A percentile compares a stretch with the other conserved stretches of the same genome.
Evolutionary conservation across 2,329 filamentous ascomycete species (phyloP).

Genomic region (Ramichloridium luteum): DNA sequence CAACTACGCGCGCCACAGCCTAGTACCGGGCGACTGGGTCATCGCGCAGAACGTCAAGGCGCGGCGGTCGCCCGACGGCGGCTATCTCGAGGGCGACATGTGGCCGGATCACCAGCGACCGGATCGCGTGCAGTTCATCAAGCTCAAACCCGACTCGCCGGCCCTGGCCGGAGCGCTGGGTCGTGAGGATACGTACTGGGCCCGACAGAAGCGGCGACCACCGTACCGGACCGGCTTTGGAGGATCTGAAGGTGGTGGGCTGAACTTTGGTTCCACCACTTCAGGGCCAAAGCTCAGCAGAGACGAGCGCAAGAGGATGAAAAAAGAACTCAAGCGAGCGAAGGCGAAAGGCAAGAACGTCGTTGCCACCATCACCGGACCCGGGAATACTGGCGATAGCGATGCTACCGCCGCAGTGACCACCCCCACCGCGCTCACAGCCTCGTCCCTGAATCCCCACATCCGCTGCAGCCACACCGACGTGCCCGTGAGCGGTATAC

Average conservation of each 20-base stretch:
- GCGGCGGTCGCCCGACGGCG: constrained; percentile 40
- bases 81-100: constrained; percentile 59
- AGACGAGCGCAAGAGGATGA: constrained; percentile 28
- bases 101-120: constrained; percentile 46
- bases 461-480: constrained; percentile 33
- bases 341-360: neutral
- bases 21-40: constrained; percentile 52
- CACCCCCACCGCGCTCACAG: constrained; percentile 1
- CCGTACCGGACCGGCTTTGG: too few relatives aligned
- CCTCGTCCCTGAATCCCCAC: constrained; percentile 16
- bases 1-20: constrained; percentile 39
- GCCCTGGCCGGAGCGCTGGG: constrained; percentile 46
- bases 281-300: constrained; percentile 4
- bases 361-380: too few relatives aligned
- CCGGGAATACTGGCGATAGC: too few relatives aligned
- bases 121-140: constrained; percentile 46
- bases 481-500: constrained; percentile 28
- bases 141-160: constrained; percentile 31
- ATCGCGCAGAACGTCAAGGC: constrained; percentile 60
- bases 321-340: constrained; percentile 15
- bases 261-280: too few relatives aligned
- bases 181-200: constrained; percentile 53
- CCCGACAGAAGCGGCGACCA: neutral
- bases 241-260: too few relatives aligned
- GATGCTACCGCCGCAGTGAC: constrained; percentile 2